Base-by-base conservation (phyloP, 306 rosid genomes). In the Myrica gale region DNA sequence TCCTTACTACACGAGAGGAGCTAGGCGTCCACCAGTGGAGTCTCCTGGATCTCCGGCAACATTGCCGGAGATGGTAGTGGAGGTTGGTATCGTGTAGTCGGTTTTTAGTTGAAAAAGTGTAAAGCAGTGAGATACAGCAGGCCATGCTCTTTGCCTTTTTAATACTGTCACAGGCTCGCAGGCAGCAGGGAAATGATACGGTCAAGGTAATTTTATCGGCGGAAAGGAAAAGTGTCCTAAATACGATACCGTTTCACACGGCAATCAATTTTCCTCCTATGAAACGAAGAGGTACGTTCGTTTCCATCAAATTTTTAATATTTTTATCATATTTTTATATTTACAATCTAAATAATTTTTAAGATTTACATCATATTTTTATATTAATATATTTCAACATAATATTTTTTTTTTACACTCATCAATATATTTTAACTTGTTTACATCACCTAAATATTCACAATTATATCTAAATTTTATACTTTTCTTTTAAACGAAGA, bases 21-120 rank as follows among this genome's bases (percentile, higher is more conserved):
- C 54, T 80, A 82, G 16, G 2, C 0, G 32, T 11, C 60, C 23
- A 75, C 82, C 43, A 78, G 78, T 13, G 81, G 75, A 66, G 80
- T 78, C 23, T 67, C 74, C 60, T 17, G 79, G 1, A 82, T 77
- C 32, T 12, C 96, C 88, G 86, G 90, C 76, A 10, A 78, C 99
- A 89, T 96, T 23, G 87, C 93, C 87, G 87, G 88, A 65, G 51
- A 3, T 1, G 46, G 8, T 7, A 23, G 61, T 76, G 81, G 81
- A 63, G 77, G 67, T 48, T 12, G 46, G 8, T 16, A 55, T 44
- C 13, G 57, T 69, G 66, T 41, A 6, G 76, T 54, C 44, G 43
- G 68, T 75, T 47, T 32, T 66, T 10, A 17, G 46, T 0, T 6
- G 7, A 6, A 9, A 5, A 61, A 32, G 44, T 56, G 47, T 1